These are phyloP conservation scores for Fomitopsis pulvina DNA, from an alignment of 768 basidiomycete species.

Conservation along the genomic window DNA sequence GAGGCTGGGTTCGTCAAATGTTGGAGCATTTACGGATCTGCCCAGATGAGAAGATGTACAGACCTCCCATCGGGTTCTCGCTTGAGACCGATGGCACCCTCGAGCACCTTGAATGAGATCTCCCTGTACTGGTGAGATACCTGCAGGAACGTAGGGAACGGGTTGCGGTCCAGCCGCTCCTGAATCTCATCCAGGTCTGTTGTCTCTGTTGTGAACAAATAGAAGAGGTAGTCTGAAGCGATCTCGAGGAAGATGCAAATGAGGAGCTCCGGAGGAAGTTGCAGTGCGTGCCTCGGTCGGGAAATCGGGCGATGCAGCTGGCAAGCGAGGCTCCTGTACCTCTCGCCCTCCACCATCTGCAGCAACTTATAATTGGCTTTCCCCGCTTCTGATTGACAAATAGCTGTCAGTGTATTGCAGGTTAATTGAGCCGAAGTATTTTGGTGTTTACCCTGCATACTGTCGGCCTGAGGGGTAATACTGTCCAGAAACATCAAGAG, in stretches of 20 bases:
- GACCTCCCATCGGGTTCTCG: background rate
- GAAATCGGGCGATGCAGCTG: background rate
- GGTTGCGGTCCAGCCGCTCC: background rate
- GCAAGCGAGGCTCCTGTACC: background rate
- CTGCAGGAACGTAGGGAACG: background rate
- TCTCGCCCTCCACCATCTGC: background rate
- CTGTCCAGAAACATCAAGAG: too few species aligned
- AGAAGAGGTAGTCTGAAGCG: background rate
- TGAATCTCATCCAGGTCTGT: background rate
- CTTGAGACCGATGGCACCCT: background rate
- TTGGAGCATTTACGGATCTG: too few species aligned
- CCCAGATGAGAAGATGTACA: background rate
- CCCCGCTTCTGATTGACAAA: background rate
- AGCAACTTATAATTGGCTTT: background rate
- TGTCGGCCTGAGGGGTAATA: too few species aligned
- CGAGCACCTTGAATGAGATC: background rate
- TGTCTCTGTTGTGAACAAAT: background rate
- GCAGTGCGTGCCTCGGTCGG: background rate
- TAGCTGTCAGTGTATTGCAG: background rate
- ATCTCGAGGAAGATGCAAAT: background rate
- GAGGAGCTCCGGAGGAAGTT: background rate
- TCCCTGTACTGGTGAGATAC: background rate
- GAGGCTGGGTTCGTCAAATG: background rate
- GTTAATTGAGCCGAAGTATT: too few species aligned
- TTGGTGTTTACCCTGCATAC: too few species aligned